Base-by-base conservation (phyloP, 179 eudicot genomes). In the Actinidia polygama region DNA sequence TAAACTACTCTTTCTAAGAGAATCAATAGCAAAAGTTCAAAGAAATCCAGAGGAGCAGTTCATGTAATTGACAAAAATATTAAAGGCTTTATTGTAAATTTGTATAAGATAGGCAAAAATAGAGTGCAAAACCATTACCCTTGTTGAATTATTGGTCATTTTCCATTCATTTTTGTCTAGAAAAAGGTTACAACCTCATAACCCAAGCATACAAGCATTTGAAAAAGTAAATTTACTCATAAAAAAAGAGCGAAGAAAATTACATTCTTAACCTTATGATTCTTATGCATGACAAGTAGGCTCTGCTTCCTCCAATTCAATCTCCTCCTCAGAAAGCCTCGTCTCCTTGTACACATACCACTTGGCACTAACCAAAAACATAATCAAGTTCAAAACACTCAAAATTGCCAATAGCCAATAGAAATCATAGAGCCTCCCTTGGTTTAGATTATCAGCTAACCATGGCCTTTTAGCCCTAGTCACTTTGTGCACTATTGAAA, bases 231-330 rank as follows among this genome's bases (percentile, higher is more conserved):
- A 15, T 8, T 46, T 21, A 73, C 58, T n/a, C n/a, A n/a, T n/a
- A n/a, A n/a, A n/a, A n/a, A n/a, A n/a, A n/a, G n/a, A n/a, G n/a
- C n/a, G n/a, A n/a, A n/a, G n/a, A n/a, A n/a, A 73, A 16, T n/a
- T 4, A 9, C 18, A 30, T 5, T 50, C 55, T 10, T 11, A 73
- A 21, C 12, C 18, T 3, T 16, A 8, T 54, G 14, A 4, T 5
- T 36, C 63, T 70, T 70, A 80, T 69, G 73, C 84, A 74, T 92
- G 93, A 66, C 83, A 79, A 10, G 18, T 46, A 24, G 91, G 85
- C 5, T 87, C 92, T 15, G 83, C 74, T 54, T 93, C 92, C 36
- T 91, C 95, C 90, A 88, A 69, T 69, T 88, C 90, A 83, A 85
- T 85, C 5, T 88, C 92, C 75, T 69, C 85, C 1, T 82, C 89